Conservation (phyloP, 176 grass and related monocot genomes). For the Eragrostis curvula region DNA sequence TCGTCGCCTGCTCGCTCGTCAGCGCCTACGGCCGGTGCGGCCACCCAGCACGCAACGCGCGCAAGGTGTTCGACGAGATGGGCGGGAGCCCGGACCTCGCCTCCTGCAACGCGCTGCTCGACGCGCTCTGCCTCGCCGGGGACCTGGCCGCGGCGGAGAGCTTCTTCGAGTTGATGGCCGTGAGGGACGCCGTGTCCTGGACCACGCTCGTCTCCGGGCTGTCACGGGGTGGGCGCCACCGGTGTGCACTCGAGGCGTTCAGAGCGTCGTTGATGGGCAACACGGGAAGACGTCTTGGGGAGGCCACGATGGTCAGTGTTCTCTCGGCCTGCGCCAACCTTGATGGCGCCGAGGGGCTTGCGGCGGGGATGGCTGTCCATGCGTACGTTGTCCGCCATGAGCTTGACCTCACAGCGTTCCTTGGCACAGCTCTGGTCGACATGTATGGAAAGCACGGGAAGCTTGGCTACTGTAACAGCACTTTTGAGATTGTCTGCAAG, state of each 20-base stretch:
- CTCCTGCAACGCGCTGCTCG: slow-evolving; percentile 75
- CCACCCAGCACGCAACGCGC: slow-evolving; percentile 33
- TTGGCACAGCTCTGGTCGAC: slow-evolving; percentile 73
- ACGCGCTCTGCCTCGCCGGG: slow-evolving; percentile 39
- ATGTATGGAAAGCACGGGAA: slow-evolving; percentile 79
- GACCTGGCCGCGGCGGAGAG: slow-evolving; percentile 35
- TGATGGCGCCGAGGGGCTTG: slow-evolving; percentile 37
- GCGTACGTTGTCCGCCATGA: slow-evolving; percentile 39
- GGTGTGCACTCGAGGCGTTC: slow-evolving; percentile 53
- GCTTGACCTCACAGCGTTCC: slow-evolving; percentile 55
- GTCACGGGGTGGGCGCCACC: slow-evolving; percentile 43
- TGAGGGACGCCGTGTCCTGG: slow-evolving; percentile 65
- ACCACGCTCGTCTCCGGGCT: slow-evolving; percentile 67
- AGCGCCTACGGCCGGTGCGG: slow-evolving; percentile 44
- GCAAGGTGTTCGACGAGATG: slow-evolving; percentile 75
- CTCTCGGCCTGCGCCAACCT: slow-evolving; percentile 72
- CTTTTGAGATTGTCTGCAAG: slow-evolving; percentile 26
- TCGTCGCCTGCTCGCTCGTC: slow-evolving; percentile 72
- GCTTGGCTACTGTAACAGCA: slow-evolving; percentile 43
- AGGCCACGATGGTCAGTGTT: slow-evolving; percentile 72
- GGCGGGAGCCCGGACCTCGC: slow-evolving; percentile 49
- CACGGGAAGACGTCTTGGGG: slow-evolving; percentile 26
- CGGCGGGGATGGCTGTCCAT: slow-evolving; percentile 54
- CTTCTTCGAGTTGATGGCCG: slow-evolving; percentile 56
- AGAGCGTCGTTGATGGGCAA: slow-evolving; percentile 41